Percentiles rank a stretch among this genome's conserved stretches.
Evolutionary conservation across 495 filamentous ascomycete species (phyloP).

Genomic region (Neurospora terricola): DNA sequence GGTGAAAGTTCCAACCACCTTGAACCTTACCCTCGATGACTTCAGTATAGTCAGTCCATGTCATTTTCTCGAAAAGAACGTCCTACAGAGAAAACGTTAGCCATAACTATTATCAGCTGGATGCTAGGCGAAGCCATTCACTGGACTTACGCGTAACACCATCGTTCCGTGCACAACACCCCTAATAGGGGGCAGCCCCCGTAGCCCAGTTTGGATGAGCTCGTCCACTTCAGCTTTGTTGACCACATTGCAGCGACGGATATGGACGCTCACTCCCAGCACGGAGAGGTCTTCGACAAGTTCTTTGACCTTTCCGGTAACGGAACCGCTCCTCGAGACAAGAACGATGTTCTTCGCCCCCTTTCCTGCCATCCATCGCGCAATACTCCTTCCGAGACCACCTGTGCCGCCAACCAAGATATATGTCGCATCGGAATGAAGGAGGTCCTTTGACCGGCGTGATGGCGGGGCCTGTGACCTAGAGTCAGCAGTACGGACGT

Average conservation of each 20-base stretch:
- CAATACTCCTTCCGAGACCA: slow-evolving; percentile 51
- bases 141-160: slow-evolving; percentile 41
- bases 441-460: slow-evolving; percentile 20
- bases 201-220: slow-evolving; percentile 23
- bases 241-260: slow-evolving; percentile 34
- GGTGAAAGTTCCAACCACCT: slow-evolving; percentile 49
- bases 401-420: slow-evolving; percentile 55
- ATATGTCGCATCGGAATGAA: slow-evolving; percentile 42
- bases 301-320: slow-evolving; percentile 29
- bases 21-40: slow-evolving; percentile 46
- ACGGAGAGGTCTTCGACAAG: slow-evolving; percentile 35
- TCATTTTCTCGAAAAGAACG: slow-evolving; percentile 46
- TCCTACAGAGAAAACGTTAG: slow-evolving; percentile 26
- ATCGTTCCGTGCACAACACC: slow-evolving; percentile 43
- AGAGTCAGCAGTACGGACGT: background rate
- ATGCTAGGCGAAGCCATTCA: background rate
- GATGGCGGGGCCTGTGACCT: slow-evolving; percentile 19
- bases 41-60: slow-evolving; percentile 35
- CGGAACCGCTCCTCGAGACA: slow-evolving; percentile 44
- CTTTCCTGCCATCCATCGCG: slow-evolving; percentile 48
- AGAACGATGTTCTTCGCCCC: slow-evolving; percentile 51
- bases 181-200: slow-evolving; percentile 32
- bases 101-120: background rate
- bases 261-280: slow-evolving; percentile 28
- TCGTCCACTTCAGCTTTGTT: slow-evolving; percentile 27